Evolutionary conservation across 768 basidiomycete genomes (phyloP).

Genomic region (Hericium erinaceus): DNA sequence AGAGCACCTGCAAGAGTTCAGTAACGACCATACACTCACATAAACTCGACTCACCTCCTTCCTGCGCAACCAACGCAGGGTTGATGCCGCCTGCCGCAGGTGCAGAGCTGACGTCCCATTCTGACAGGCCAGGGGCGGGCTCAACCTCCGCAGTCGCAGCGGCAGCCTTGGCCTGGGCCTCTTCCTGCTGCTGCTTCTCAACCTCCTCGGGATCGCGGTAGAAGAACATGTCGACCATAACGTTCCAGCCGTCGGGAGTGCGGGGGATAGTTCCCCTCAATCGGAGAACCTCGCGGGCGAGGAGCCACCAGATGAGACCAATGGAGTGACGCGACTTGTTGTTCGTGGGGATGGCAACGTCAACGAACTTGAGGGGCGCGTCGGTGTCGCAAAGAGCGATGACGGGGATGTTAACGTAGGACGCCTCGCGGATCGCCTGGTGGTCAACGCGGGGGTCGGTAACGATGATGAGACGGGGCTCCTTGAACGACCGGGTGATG

Average conservation of each 20-base stretch:
- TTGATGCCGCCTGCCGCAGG: slow-evolving; percentile 66
- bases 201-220: slow-evolving; percentile 99
- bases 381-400: slow-evolving; percentile 99
- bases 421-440: slow-evolving; percentile 99
- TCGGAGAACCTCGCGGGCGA: slow-evolving; percentile 94
- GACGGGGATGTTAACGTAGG: slow-evolving; percentile 99
- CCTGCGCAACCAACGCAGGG: slow-evolving; percentile 60
- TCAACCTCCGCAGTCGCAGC: slow-evolving; percentile 48
- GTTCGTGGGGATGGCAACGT: slow-evolving; percentile 97
- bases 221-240: slow-evolving; percentile 99
- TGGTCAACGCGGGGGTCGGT: slow-evolving; percentile 99
- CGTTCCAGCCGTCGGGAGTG: slow-evolving; percentile 88
- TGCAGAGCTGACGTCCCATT: slow-evolving; percentile 72
- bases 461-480: slow-evolving; percentile 95
- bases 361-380: slow-evolving; percentile 94
- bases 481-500: slow-evolving; percentile 99
- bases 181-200: slow-evolving; percentile 94
- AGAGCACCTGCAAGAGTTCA: slow-evolving; percentile 22
- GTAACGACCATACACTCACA: not conserved
- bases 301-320: slow-evolving; percentile 96
- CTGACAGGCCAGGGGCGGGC: slow-evolving; percentile 41
- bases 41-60: slow-evolving; percentile 34
- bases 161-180: slow-evolving; percentile 71
- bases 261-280: slow-evolving; percentile 90
- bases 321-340: slow-evolving; percentile 98